Evolutionary conservation across 805 yeast species (phyloP).

Genomic region (Hanseniaspora pseudoguilliermondii): DNA sequence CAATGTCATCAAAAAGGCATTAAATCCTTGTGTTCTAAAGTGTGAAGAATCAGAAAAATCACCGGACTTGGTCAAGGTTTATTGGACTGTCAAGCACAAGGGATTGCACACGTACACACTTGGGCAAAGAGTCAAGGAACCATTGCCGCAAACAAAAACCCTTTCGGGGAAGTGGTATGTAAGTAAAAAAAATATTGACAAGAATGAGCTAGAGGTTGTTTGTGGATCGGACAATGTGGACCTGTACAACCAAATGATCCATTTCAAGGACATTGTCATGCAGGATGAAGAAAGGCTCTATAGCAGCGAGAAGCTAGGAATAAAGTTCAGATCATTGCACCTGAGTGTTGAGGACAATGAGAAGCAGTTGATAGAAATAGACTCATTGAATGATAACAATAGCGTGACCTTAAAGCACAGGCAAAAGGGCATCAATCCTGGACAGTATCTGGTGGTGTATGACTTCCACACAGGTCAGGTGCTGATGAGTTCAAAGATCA

Average conservation of each 20-base stretch:
- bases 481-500: neutral
- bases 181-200: slow-evolving; percentile 47
- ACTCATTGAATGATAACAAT: neutral
- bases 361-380: neutral
- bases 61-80: neutral
- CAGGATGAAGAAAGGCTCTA: neutral
- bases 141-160: slow-evolving; percentile 85
- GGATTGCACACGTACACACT: slow-evolving; percentile 94
- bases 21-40: neutral
- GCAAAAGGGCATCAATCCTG: neutral
- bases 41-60: neutral
- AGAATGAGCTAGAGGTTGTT: slow-evolving; percentile 70
- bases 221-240: slow-evolving; percentile 49
- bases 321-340: slow-evolving; percentile 1
- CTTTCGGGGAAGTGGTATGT: slow-evolving; percentile 80
- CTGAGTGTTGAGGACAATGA: neutral
- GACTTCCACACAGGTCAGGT: neutral
- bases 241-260: slow-evolving; percentile 28
- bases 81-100: slow-evolving; percentile 35
- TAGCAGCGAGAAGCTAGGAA: neutral
- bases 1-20: slow-evolving; percentile 41
- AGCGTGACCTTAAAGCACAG: neutral
- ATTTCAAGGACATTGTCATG: neutral
- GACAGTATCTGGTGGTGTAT: slow-evolving; percentile 5
- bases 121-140: slow-evolving; percentile 65